Base-by-base conservation (phyloP, 2,329 filamentous ascomycete species). In the Aspergillus sp. region DNA sequence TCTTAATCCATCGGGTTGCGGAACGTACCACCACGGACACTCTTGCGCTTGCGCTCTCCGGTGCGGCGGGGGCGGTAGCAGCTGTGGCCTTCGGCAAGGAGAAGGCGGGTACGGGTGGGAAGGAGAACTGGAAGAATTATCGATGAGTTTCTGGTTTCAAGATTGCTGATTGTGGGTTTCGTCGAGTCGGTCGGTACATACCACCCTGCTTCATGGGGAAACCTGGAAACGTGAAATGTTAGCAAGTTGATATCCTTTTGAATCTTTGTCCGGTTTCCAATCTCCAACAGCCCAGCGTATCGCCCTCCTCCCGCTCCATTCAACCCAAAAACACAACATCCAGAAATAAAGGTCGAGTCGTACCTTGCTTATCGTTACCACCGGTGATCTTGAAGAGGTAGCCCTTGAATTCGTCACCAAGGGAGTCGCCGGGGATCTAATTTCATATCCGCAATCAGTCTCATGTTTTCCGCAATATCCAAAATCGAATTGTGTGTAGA, bases 201-300 rank as follows among this genome's bases (percentile, higher is more conserved):
- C 78, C 75, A 87, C 95, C 95, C 90, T 99, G 96, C 92, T 99
- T 99, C 95, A 99, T 99, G 75, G 95, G 95, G 89, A 99, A 99
- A 86, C 95, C 76, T 78, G 57, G 54, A 47, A 47, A 55, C 59
- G 52, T 50, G 26, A 7, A 47, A 59, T 42, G 71, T 76, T 61
- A 76, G 74, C 64, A 56, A 60, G 18, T 6, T 53, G 54, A 20
- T 32, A 18, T 45, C 57, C 31, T 26, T 47, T 39, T 36, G 52
- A 53, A 47, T 36, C 20, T 20, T 12, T 54, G 26, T 54, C 31
- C 18, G 24, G 9, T 46, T 9, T 26, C 49, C 32, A 2, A 51
- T 51, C 11, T 12, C 49, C 10, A 14, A 16, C 18, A 47, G n/a
- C 16, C 14, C 36, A 42, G 36, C 36, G 36, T 42, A 36, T 24